A percentile compares a stretch with the other conserved stretches of the same genome.
phyloP scores from a whole-genome alignment of 805 yeast genomes.

The Blastobotrys americana region DNA sequence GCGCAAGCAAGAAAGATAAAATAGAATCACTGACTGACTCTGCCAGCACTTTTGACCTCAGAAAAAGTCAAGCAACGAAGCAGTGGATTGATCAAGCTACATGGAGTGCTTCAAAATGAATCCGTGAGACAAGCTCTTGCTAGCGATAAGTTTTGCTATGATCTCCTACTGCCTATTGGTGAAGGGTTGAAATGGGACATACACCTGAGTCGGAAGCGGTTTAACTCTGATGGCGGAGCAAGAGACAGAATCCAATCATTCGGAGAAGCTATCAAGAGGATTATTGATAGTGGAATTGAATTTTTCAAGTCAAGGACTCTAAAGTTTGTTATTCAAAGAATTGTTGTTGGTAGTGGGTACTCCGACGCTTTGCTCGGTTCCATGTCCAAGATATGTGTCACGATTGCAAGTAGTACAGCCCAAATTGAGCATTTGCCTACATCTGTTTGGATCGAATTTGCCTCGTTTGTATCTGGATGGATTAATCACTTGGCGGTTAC shows the following conservation, averaged over 20 bases:
- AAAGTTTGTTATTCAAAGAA: neutral
- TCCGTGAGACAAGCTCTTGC: constrained; percentile 15
- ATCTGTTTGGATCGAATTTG: neutral
- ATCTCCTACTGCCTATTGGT: neutral
- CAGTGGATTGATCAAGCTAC: constrained; percentile 12
- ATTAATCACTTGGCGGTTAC: neutral
- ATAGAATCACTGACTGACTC: constrained; percentile 3
- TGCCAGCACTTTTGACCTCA: too few species aligned
- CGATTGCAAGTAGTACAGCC: neutral
- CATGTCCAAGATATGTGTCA: constrained; percentile 1
- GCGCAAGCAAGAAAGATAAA: neutral
- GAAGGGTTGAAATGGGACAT: neutral
- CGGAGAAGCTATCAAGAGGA: neutral
- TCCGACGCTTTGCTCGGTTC: constrained; percentile 5
- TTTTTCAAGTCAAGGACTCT: constrained; percentile 2
- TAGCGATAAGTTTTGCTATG: neutral
- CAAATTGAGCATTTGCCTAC: constrained; percentile 5
- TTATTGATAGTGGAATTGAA: neutral
- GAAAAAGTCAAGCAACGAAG: constrained; percentile 16
- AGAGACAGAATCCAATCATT: neutral
- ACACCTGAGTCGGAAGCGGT: neutral
- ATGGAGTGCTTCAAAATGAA: constrained; percentile 1
- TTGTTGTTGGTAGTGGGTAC: neutral
- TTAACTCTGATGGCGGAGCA: neutral
- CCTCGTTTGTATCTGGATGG: neutral